Evolutionary conservation across 208 protist genomes (phyloP), one percentile per base, ranked within the genome.

Genomic region (Sergeia podlipaevii): DNA sequence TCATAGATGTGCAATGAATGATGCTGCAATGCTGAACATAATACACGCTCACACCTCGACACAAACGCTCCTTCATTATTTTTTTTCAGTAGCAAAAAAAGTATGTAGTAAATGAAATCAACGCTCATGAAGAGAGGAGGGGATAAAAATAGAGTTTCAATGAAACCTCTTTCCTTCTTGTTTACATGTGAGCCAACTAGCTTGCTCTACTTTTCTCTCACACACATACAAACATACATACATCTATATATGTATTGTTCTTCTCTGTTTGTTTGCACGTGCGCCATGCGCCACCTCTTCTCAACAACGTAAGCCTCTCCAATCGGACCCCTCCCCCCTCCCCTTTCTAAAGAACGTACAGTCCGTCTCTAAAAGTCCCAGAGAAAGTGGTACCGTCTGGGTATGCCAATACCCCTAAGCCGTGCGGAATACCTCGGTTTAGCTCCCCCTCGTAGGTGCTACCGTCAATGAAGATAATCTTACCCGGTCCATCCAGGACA

Each of bases 381-480:
- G 80, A 60, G 60, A 94, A 96, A 10, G 70, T 70, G 8, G 90
- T 95, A 28, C 65, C 73, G 58, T 97, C 87, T 10, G 81, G 70
- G 63, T 95, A 97, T 3, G 59, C 70, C 39, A 95, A 57, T 21
- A 63, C 49, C 7, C 90, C 90, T 0, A 55, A 41, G 1, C 90
- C 90, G 41, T 96, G 77, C 17, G 90, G 77, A 29, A 74, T 65
- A n/a, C 81, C 80, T 23, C 43, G 37, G 17, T 52, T 20, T 38
- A 85, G 66, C 5, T 80, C 63, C 1, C 92, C 92, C 2, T 63
- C 58, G 54, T 97, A 97, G 27, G 89, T 63, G 46, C 74, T 85
- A 17, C 92, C 89, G 52, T 93, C 78, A 5, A 65, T 24, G 60
- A 87, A 96, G 34, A 29, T 46, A 23, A 77, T 62, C 13, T 32